Base-by-base conservation (phyloP, 1,139 yeast genomes). In the Komagataea norvegica region DNA sequence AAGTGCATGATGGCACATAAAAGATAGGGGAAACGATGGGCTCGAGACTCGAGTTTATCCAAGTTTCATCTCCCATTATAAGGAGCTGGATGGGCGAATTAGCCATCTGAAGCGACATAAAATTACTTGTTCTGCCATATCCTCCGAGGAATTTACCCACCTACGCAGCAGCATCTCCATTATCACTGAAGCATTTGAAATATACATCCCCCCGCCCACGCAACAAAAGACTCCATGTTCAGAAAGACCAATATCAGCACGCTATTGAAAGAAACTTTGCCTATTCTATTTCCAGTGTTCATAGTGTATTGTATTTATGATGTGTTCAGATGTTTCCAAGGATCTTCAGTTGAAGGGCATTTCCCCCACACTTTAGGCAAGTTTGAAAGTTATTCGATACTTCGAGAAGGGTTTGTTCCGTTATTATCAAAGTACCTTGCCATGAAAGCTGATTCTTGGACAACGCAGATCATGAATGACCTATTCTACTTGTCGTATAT, bases 281-380 rank as follows among this genome's bases (percentile, higher is more conserved):
- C 49, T 2, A 19, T 46, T 2, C 19, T 49, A 4, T 33, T 43
- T 7, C 53, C 54, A 5, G 14, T 39, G 1, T 44, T 50, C 32
- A 43, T 43, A 19, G 23, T 42, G n/a, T 48, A 47, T 28, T 37
- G 41, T 21, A 41, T 34, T 1, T 50, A 43, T 22, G 51, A 50
- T 29, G 22, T 43, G 0, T 22, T 48, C 6, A 29, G 37, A 2
- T 40, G 18, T 35, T 23, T 40, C 20, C 14, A 37, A 15, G 16
- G 37, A 8, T 32, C 37, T 11, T 19, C 36, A 14, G 31, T 20
- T 15, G 19, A 29, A 7, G 36, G 18, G 1, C 53, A 49, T 29
- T 48, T 47, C 31, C 40, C 47, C 11, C 38, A 41, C 19, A 19
- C 41, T 7, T 27, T 37, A 15, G n/a, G 46, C 31, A 19, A 36